Conservation (phyloP, 2,329 filamentous ascomycete genomes). For the Chaetoscypha palmicola region DNA sequence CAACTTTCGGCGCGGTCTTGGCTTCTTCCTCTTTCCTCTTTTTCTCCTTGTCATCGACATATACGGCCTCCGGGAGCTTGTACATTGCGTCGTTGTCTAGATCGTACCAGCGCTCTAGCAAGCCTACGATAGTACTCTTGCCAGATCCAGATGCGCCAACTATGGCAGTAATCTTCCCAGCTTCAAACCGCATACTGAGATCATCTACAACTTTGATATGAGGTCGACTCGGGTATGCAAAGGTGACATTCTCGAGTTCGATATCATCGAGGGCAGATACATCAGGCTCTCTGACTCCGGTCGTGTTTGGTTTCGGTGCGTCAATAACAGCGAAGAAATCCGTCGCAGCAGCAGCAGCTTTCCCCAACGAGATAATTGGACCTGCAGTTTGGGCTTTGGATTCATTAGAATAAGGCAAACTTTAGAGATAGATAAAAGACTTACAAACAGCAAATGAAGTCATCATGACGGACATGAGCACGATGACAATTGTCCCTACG, state of each 20-base stretch:
- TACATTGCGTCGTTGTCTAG: conserved; percentile 45
- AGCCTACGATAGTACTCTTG: conserved; percentile 66
- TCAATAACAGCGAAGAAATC: conserved; percentile 34
- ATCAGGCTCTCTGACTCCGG: conserved; percentile 41
- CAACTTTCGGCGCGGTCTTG: conserved; percentile 17
- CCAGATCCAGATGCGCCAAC: conserved; percentile 67
- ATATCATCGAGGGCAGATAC: conserved; percentile 48
- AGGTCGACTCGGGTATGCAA: conserved; percentile 63
- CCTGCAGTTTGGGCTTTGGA: conserved; percentile 40
- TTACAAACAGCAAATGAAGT: conserved; percentile 47
- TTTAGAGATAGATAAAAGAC: neutral
- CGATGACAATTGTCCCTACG: conserved; percentile 41
- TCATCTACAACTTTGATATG: conserved; percentile 57
- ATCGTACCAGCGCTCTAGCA: conserved; percentile 68
- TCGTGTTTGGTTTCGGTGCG: conserved; percentile 32
- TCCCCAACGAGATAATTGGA: conserved; percentile 46
- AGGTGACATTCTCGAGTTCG: conserved; percentile 57
- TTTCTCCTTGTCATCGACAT: conserved; percentile 35
- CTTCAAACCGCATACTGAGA: conserved; percentile 50
- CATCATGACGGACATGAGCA: conserved; percentile 49
- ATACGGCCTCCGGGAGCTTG: conserved; percentile 34
- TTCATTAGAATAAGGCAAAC: neutral
- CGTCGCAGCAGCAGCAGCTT: conserved; percentile 33
- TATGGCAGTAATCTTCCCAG: conserved; percentile 64
- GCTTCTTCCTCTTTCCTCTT: conserved; percentile 22